phyloP scores from a whole-genome alignment of 371 early-diverging fungal species.

The Mortierella sp. region DNA sequence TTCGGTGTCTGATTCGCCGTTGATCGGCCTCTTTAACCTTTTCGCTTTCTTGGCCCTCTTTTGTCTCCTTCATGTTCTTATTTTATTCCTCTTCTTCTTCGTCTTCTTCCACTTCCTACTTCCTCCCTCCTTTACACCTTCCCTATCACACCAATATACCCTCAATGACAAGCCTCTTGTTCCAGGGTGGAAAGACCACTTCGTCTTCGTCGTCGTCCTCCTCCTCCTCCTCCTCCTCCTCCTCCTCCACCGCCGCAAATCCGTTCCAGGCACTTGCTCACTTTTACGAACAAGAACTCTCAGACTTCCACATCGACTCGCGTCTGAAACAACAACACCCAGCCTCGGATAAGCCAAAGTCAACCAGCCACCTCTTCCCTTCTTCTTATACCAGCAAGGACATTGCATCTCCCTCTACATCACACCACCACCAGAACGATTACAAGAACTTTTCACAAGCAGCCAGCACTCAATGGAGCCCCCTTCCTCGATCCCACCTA shows the following conservation, averaged over 20 bases:
- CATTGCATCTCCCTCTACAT: background rate
- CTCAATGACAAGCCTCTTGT: constrained; percentile 38
- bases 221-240: constrained; percentile 30
- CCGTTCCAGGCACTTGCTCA: constrained; percentile 46
- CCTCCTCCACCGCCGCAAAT: constrained; percentile 22
- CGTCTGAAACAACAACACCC: constrained; percentile 4
- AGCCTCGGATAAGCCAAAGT: background rate
- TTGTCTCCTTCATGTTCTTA: background rate
- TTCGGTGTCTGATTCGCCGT: too few species aligned
- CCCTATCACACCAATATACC: background rate
- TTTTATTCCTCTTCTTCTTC: constrained; percentile 5
- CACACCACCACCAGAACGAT: constrained; percentile 15
- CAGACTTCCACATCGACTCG: constrained; percentile 31
- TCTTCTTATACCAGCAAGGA: constrained; percentile 14
- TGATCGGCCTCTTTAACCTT: background rate
- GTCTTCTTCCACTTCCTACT: background rate
- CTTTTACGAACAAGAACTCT: constrained; percentile 54
- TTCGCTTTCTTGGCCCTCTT: background rate
- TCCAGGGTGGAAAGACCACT: constrained; percentile 28
- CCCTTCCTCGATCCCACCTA: constrained; percentile 25
- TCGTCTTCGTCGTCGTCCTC: constrained; percentile 35
- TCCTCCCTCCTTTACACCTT: background rate
- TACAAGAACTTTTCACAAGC: constrained; percentile 13
- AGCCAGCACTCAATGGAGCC: constrained; percentile 9
- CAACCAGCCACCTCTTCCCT: constrained; percentile 28